Conservation (phyloP, 2,329 filamentous ascomycete species). For the Trichophaea hybrida region DNA sequence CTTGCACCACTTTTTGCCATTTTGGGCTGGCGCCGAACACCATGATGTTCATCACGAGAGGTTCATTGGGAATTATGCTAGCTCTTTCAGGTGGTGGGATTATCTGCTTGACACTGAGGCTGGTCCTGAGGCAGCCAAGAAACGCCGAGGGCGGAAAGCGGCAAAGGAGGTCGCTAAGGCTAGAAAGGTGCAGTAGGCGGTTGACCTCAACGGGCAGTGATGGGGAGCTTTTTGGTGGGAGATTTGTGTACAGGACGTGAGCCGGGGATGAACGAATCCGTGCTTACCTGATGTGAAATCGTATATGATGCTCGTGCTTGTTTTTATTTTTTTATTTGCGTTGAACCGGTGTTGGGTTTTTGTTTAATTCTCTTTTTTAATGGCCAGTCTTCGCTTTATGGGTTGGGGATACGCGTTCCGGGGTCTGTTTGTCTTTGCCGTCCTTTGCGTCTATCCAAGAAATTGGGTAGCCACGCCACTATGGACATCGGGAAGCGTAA, state of each 20-base stretch:
- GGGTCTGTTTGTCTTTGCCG: too few relatives aligned
- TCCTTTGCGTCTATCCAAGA: too few relatives aligned
- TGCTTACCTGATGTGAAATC: not conserved
- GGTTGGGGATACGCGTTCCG: too few relatives aligned
- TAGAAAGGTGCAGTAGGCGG: conserved; percentile 47
- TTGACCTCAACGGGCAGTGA: not conserved
- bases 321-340: not conserved
- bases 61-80: conserved; percentile 96
- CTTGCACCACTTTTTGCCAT: conserved; percentile 83
- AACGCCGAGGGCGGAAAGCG: conserved; percentile 63
- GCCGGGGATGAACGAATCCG: not conserved
- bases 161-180: conserved; percentile 46
- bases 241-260: not conserved
- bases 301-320: not conserved
- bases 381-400: too few relatives aligned
- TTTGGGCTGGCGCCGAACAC: conserved; percentile 95
- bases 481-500: too few relatives aligned
- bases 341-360: not conserved
- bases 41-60: conserved; percentile 96
- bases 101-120: conserved; percentile 86
- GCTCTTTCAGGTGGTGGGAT: conserved; percentile 99
- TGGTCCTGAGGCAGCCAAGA: conserved; percentile 71
- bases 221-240: not conserved
- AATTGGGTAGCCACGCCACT: too few relatives aligned
- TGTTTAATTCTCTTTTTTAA: too few relatives aligned